A percentile compares a stretch with the other conserved stretches of the same genome.
phyloP scores from a whole-genome alignment of 2,329 filamentous ascomycete genomes.

The Microsporum ferrugineum region DNA sequence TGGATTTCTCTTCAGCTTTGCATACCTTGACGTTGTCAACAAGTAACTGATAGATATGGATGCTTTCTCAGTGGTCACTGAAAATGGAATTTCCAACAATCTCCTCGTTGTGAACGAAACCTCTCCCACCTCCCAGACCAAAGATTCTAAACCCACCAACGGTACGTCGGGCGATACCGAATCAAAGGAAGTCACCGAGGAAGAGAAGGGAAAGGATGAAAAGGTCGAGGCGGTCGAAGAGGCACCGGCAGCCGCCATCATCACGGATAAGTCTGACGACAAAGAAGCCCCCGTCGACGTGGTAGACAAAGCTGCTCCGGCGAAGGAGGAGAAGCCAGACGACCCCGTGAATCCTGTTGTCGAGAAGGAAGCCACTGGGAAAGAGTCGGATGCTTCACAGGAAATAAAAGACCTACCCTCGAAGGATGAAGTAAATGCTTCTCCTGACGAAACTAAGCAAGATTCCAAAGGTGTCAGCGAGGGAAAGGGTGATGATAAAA shows the following conservation, averaged over 20 bases:
- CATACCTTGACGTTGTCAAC: background rate
- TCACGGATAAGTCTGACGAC: background rate
- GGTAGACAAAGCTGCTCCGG: slow-evolving; percentile 10
- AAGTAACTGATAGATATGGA: background rate
- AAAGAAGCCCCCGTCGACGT: background rate
- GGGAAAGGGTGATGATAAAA: background rate
- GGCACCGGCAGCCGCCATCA: background rate
- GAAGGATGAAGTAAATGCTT: background rate
- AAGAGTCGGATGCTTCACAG: background rate
- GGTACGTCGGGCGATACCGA: slow-evolving; percentile 1
- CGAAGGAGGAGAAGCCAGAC: slow-evolving; percentile 4
- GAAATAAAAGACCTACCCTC: background rate
- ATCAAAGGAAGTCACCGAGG: background rate
- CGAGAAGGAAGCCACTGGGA: background rate
- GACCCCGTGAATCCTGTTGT: background rate
- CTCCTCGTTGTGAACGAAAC: slow-evolving; percentile 8
- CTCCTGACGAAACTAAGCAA: background rate
- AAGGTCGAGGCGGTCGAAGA: background rate
- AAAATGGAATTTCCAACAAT: slow-evolving; percentile 19
- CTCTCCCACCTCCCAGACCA: background rate
- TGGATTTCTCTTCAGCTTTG: background rate
- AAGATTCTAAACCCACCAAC: background rate
- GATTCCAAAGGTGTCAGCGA: background rate
- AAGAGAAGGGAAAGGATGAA: background rate
- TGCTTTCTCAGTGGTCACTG: slow-evolving; percentile 15